Conservation (phyloP, 2,329 filamentous ascomycete genomes). For the Neofusicoccum ribis region DNA sequence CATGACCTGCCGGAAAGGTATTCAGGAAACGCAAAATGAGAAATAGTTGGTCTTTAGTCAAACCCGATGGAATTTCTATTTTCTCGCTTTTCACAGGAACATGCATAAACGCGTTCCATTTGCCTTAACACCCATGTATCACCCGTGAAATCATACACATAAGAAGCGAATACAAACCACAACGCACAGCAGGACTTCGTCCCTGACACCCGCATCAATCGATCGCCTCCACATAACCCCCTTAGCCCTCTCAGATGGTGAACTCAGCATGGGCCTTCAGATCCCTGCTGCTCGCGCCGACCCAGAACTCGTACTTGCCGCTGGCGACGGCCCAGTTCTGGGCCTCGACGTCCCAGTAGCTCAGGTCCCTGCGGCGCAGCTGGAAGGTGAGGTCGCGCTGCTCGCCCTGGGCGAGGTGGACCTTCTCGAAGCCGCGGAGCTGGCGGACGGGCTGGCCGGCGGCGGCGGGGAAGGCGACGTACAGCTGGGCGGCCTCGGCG, state of each 20-base stretch:
- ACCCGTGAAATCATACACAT: no score
- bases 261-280: neutral
- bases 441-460: constrained; percentile 19
- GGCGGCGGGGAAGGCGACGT: constrained; percentile 21
- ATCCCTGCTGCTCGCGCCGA: constrained; percentile 19
- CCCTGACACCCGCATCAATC: no score
- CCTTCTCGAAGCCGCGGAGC: constrained; percentile 24
- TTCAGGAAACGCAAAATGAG: no score
- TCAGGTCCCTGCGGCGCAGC: constrained; percentile 23
- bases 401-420: constrained; percentile 20
- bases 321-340: constrained; percentile 23
- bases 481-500: constrained; percentile 24
- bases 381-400: constrained; percentile 6
- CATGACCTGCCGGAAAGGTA: no score
- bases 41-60: no score
- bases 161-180: no score
- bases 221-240: no score
- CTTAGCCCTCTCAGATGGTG: neutral
- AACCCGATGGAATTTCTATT: no score
- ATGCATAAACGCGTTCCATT: no score
- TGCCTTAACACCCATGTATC: no score
- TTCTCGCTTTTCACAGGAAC: no score
- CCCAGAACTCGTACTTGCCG: constrained; percentile 17
- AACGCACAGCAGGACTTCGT: no score
- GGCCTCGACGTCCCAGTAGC: constrained; percentile 21